phyloP scores from a whole-genome alignment of 2,329 filamentous ascomycete genomes.

The Zymoseptoria brevis region DNA sequence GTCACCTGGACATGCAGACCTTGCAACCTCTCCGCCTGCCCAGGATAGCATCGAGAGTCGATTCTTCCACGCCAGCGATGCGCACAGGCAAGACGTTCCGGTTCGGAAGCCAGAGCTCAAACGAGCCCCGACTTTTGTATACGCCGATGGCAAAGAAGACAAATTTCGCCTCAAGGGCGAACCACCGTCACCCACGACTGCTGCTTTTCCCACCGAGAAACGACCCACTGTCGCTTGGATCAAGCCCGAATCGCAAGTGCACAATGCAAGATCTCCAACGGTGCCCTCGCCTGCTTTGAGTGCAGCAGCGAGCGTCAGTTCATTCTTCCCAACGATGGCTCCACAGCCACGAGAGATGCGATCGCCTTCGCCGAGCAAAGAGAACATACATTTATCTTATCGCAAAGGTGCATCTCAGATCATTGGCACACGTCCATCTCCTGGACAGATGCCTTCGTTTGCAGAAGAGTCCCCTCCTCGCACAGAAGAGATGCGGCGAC shows the following conservation, averaged over 20 bases:
- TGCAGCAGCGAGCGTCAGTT: conserved; percentile 22
- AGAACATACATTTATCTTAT: conserved; percentile 43
- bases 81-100: conserved; percentile 29
- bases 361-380: conserved; percentile 40
- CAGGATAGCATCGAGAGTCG: conserved; percentile 45
- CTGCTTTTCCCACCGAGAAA: conserved; percentile 18
- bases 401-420: conserved; percentile 44
- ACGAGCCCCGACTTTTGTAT: conserved; percentile 44
- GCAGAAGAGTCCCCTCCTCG: background rate
- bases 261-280: conserved; percentile 20
- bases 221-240: conserved; percentile 16
- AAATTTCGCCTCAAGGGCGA: conserved; percentile 29
- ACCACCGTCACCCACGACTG: conserved; percentile 33
- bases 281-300: conserved; percentile 28
- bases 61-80: conserved; percentile 91
- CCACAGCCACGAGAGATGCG: conserved; percentile 22
- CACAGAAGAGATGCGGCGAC: conserved; percentile 7
- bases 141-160: conserved; percentile 44
- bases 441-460: background rate
- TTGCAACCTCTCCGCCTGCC: conserved; percentile 7
- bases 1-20: conserved; percentile 28
- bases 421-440: conserved; percentile 29
- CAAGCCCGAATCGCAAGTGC: conserved; percentile 10
- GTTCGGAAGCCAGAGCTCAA: conserved; percentile 32
- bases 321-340: conserved; percentile 25